A percentile compares a stretch with the other conserved stretches of the same genome.
Evolutionary conservation across 148 eudicot genomes (phyloP).

Genomic region (Limonium bicolor): DNA sequence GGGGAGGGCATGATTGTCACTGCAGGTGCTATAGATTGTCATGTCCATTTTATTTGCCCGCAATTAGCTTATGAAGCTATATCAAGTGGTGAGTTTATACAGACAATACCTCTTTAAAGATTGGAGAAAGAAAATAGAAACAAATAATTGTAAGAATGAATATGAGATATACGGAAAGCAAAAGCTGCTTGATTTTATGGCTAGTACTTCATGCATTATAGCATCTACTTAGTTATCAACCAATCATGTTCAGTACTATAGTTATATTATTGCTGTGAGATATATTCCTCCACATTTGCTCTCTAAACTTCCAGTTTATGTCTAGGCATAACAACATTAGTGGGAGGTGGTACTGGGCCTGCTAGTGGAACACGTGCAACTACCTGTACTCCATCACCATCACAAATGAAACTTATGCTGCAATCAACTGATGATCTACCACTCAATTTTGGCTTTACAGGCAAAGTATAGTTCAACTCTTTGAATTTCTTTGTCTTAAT

Average conservation of each 20-base stretch:
- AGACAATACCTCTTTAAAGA: too few species aligned
- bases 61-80: slow-evolving; percentile 86
- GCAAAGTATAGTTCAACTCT: slow-evolving; percentile 44
- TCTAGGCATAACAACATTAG: slow-evolving; percentile 82
- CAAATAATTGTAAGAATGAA: too few species aligned
- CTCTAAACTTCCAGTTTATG: slow-evolving; percentile 4
- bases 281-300: neutral
- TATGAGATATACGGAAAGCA: too few species aligned
- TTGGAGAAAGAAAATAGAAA: too few species aligned
- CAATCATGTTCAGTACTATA: too few species aligned
- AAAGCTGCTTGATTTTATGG: too few species aligned
- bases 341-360: slow-evolving; percentile 99
- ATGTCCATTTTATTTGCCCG: slow-evolving; percentile 96
- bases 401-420: slow-evolving; percentile 80
- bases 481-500: neutral
- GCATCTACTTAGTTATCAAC: too few species aligned
- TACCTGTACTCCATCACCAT: slow-evolving; percentile 82
- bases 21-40: slow-evolving; percentile 96
- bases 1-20: slow-evolving; percentile 93
- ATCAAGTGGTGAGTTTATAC: slow-evolving; percentile 66
- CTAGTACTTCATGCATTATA: too few species aligned
- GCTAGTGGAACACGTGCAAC: slow-evolving; percentile 95
- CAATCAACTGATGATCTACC: slow-evolving; percentile 87
- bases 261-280: too few species aligned
- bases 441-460: slow-evolving; percentile 89